Conservation (phyloP, 257 asterid genomes). For the Petrea volubilis region DNA sequence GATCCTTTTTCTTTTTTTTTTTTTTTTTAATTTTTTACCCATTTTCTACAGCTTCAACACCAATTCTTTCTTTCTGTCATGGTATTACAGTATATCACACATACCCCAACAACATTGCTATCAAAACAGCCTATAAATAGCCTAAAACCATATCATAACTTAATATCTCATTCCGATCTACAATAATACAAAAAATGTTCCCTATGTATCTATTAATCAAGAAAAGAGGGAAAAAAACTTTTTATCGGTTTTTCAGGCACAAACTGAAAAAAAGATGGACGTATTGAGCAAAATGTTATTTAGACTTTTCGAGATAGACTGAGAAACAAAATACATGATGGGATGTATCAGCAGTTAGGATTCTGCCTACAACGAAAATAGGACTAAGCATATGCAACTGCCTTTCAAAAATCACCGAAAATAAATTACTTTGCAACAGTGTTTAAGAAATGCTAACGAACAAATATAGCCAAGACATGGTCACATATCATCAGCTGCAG, state of each 20-base stretch:
- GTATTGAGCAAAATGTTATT: neutral
- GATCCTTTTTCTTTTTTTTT: no score
- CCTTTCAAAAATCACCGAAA: neutral
- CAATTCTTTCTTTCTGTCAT: no score
- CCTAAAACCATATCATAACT: no score
- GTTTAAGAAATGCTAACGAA: neutral
- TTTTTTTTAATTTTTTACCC: no score
- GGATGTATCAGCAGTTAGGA: neutral
- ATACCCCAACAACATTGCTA: no score
- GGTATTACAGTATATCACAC: no score
- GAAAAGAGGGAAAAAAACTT: no score
- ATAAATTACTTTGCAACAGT: neutral
- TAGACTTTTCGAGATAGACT: neutral
- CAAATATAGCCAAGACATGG: neutral
- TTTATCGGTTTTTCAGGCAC: neutral
- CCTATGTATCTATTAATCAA: no score
- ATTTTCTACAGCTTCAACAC: no score
- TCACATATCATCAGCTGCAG: neutral
- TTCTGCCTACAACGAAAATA: neutral
- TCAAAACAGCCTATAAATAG: no score
- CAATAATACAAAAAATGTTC: no score
- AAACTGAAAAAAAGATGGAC: neutral
- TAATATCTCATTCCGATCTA: no score
- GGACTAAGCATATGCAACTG: slow-evolving; percentile 1
- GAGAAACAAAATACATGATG: neutral